Percentiles rank a stretch among this genome's conserved stretches.
phyloP scores from a whole-genome alignment of 2,329 filamentous ascomycete genomes.

The Fusarium denticulatum region DNA sequence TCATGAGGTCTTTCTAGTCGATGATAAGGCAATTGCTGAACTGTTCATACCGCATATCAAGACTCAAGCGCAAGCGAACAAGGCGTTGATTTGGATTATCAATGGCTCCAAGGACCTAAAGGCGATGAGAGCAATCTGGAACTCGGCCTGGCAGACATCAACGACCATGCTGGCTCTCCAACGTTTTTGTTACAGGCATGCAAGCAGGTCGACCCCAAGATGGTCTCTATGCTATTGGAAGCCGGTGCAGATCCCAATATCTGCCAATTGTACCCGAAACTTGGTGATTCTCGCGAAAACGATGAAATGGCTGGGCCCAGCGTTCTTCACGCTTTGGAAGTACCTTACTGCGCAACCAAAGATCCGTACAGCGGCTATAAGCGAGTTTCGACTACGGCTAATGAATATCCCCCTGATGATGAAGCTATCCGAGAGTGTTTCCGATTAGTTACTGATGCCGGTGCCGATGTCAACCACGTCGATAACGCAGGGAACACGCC shows the following conservation, averaged over 20 bases:
- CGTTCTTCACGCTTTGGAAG: not conserved
- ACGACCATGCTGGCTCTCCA: not conserved
- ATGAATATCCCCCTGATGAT: not conserved
- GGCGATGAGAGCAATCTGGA: not conserved
- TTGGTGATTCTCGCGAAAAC: not conserved
- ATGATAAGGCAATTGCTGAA: fast-evolving
- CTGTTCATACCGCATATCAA: not conserved
- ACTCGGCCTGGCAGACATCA: not conserved
- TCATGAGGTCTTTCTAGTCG: not conserved
- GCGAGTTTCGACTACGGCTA: too few relatives aligned
- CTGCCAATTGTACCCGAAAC: not conserved
- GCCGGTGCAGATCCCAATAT: not conserved
- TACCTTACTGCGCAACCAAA: not conserved
- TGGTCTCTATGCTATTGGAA: not conserved
- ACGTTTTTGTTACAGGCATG: not conserved
- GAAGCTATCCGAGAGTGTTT: not conserved
- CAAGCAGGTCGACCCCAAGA: not conserved
- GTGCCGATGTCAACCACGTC: not conserved
- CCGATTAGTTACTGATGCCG: not conserved
- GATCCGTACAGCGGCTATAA: not conserved
- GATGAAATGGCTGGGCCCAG: not conserved
- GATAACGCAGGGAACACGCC: not conserved
- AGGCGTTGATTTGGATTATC: not conserved
- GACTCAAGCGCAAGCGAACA: not conserved
- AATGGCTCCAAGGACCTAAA: not conserved